Conservation (phyloP, 1,284 basidiomycete genomes). For the Termitomyces sp. region DNA sequence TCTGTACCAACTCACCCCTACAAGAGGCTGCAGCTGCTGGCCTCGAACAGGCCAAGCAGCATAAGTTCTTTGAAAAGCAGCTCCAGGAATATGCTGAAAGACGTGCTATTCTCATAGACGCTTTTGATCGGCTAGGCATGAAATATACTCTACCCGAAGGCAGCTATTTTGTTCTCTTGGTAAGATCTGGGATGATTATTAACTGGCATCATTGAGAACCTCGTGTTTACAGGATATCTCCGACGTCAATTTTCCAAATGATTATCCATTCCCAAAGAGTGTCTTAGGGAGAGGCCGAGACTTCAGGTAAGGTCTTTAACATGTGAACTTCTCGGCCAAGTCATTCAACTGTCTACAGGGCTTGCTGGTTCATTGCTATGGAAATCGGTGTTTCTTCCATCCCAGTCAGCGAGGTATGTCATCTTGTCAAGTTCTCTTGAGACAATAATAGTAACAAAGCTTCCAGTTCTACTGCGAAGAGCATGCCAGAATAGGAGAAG, state of each 20-base stretch:
- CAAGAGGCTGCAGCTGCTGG: conserved; percentile 91
- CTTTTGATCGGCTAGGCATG: conserved; percentile 83
- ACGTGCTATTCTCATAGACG: conserved; percentile 65
- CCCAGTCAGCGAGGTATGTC: conserved; percentile 82
- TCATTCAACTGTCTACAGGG: conserved; percentile 37
- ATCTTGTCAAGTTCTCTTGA: background rate
- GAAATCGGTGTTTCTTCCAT: conserved; percentile 89
- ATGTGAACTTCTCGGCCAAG: background rate
- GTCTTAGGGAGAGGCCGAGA: conserved; percentile 82
- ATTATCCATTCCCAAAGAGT: conserved; percentile 77
- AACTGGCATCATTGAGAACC: background rate
- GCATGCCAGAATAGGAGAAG: conserved; percentile 81
- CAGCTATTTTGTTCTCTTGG: conserved; percentile 85
- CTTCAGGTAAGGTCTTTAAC: conserved; percentile 56
- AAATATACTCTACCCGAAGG: conserved; percentile 88
- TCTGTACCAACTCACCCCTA: conserved; percentile 88
- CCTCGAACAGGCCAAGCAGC: conserved; percentile 69
- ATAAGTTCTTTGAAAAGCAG: conserved; percentile 81
- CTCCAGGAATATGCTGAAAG: conserved; percentile 78
- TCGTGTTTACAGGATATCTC: conserved; percentile 68
- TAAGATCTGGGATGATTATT: conserved; percentile 23
- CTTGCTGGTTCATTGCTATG: conserved; percentile 88
- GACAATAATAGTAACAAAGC: background rate
- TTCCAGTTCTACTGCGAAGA: conserved; percentile 84
- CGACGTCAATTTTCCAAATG: conserved; percentile 74